These are phyloP conservation scores for Ophiostoma novo-ulmi DNA, from an alignment of 2,329 filamentous ascomycete genomes.

Conservation along the genomic window DNA sequence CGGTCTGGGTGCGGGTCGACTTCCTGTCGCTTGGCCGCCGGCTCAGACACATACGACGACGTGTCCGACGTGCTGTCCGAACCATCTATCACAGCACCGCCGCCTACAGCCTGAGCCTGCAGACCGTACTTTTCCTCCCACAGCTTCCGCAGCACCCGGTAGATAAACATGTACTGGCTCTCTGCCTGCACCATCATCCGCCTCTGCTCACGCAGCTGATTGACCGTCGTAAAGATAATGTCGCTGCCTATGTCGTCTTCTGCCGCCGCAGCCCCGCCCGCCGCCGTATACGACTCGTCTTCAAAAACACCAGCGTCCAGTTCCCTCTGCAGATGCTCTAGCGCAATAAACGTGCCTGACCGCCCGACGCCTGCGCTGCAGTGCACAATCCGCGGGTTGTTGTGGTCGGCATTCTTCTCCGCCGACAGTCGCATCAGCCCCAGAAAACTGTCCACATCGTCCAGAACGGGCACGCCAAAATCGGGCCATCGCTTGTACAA, in stretches of 20 bases:
- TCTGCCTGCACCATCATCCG: constrained; percentile 95
- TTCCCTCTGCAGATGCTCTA: constrained; percentile 86
- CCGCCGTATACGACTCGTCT: constrained; percentile 27
- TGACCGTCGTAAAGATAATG: constrained; percentile 67
- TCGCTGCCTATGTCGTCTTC: background rate
- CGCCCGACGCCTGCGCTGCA: constrained; percentile 91
- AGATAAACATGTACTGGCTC: constrained; percentile 78
- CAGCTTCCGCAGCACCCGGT: constrained; percentile 72
- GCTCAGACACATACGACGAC: constrained; percentile 34
- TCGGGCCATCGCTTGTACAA: constrained; percentile 88
- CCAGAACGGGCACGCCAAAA: constrained; percentile 70
- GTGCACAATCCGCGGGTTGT: constrained; percentile 75
- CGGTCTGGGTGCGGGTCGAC: constrained; percentile 43
- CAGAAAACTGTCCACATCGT: constrained; percentile 63
- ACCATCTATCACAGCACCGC: constrained; percentile 24
- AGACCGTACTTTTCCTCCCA: constrained; percentile 62
- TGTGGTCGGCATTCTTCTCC: constrained; percentile 48
- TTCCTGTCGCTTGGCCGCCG: constrained; percentile 51
- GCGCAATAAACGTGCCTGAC: constrained; percentile 89
- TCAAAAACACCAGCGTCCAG: constrained; percentile 68
- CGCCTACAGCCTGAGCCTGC: constrained; percentile 21
- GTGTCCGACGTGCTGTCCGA: background rate
- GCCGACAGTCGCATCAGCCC: constrained; percentile 64
- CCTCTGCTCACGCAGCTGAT: constrained; percentile 75
- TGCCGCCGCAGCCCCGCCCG: background rate